These are phyloP conservation scores for Hydnomerulius pinastri DNA, from an alignment of 768 basidiomycete genomes.

Conservation along the genomic window DNA sequence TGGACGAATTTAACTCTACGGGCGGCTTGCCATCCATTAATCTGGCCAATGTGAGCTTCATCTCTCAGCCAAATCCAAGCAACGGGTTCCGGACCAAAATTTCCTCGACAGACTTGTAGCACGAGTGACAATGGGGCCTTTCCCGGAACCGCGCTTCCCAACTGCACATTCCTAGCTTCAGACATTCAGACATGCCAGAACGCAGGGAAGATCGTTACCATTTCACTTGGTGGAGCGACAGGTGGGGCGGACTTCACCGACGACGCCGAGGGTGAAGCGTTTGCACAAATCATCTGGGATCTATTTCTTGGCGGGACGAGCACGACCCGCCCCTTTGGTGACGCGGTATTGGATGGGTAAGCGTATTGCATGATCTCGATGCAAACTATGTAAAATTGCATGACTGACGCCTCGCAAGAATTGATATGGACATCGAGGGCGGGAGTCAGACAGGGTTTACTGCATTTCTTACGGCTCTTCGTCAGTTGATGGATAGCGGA, in stretches of 20 bases:
- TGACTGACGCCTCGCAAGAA: constrained; percentile 15
- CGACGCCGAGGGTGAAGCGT: constrained; percentile 56
- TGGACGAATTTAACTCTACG: constrained; percentile 57
- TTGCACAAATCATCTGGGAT: constrained; percentile 69
- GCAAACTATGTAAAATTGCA: background rate
- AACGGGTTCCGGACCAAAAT: background rate
- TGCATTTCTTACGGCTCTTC: constrained; percentile 34
- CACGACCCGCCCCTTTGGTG: constrained; percentile 68
- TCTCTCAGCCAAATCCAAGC: background rate
- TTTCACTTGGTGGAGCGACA: constrained; percentile 64
- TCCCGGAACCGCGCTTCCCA: constrained; percentile 59
- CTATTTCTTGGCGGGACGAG: constrained; percentile 69
- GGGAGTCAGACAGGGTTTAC: constrained; percentile 35
- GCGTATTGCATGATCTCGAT: background rate
- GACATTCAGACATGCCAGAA: constrained; percentile 67
- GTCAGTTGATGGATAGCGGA: constrained; percentile 30
- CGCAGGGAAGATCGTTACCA: constrained; percentile 61
- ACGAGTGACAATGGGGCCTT: constrained; percentile 56
- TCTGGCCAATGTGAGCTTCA: constrained; percentile 52
- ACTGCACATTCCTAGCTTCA: constrained; percentile 61
- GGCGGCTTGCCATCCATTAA: constrained; percentile 62
- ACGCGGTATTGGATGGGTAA: constrained; percentile 72
- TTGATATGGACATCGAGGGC: constrained; percentile 54
- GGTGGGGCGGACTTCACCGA: constrained; percentile 62
- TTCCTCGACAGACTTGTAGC: constrained; percentile 58